A percentile compares a stretch with the other conserved stretches of the same genome.
These are phyloP conservation scores for Juglanconis oblonga DNA, from an alignment of 2,329 filamentous ascomycete genomes.

Conservation along the genomic window DNA sequence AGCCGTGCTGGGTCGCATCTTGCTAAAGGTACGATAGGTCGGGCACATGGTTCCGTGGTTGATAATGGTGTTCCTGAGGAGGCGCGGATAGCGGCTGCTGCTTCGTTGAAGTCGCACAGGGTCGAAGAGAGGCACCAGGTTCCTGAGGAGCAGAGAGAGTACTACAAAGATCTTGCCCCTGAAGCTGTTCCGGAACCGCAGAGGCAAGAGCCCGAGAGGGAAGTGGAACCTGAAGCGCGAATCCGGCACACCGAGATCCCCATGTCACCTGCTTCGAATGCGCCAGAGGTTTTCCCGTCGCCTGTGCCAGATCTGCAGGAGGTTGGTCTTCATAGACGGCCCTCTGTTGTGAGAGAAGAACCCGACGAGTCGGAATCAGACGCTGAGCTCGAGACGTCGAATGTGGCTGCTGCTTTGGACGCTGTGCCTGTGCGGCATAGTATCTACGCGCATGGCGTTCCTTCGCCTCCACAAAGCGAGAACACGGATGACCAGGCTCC, in stretches of 20 bases:
- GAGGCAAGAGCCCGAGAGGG: background rate
- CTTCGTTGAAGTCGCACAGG: slow-evolving; percentile 12
- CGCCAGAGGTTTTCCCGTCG: slow-evolving; percentile 8
- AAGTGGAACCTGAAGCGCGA: background rate
- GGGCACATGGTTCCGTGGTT: slow-evolving; percentile 47
- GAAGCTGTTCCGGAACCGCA: background rate
- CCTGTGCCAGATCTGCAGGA: background rate
- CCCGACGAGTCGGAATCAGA: slow-evolving; percentile 28
- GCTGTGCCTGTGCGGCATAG: slow-evolving; percentile 33
- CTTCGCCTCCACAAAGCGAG: slow-evolving; percentile 17
- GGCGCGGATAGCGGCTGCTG: slow-evolving; percentile 14
- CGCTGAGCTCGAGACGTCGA: slow-evolving; percentile 21
- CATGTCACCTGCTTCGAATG: slow-evolving; percentile 15
- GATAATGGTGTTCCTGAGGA: slow-evolving; percentile 22
- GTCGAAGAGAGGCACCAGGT: slow-evolving; percentile 22
- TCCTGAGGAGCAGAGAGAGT: slow-evolving; percentile 9
- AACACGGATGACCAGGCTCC: slow-evolving; percentile 8
- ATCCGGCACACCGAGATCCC: background rate
- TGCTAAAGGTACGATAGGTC: slow-evolving; percentile 51
- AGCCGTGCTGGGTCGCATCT: slow-evolving; percentile 44
- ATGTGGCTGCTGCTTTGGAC: slow-evolving; percentile 30
- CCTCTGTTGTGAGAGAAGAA: slow-evolving; percentile 44
- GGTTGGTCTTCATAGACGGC: slow-evolving; percentile 31
- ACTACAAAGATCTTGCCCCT: slow-evolving; percentile 9
- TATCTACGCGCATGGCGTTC: slow-evolving; percentile 21